Conservation (phyloP, 2,329 filamentous ascomycete genomes). For the Eutypella sp. region DNA sequence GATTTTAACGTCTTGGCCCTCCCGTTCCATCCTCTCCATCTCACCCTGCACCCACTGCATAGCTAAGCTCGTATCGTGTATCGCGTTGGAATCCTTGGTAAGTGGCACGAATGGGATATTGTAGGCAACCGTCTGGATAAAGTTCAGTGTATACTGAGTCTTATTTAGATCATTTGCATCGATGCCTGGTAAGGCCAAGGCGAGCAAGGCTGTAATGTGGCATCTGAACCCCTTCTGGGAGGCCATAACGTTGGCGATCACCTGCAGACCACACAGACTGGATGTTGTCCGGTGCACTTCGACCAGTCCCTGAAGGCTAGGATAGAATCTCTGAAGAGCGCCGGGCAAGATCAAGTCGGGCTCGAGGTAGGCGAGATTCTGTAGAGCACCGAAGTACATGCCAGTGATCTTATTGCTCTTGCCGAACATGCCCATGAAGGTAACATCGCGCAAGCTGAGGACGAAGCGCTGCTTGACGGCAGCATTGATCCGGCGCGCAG, state of each 20-base stretch:
- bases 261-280: slow-evolving; percentile 84
- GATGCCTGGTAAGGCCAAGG: slow-evolving; percentile 87
- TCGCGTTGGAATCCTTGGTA: slow-evolving; percentile 60
- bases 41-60: slow-evolving; percentile 92
- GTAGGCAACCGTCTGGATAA: slow-evolving; percentile 93
- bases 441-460: slow-evolving; percentile 80
- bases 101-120: slow-evolving; percentile 90
- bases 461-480: slow-evolving; percentile 88
- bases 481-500: slow-evolving; percentile 71
- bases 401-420: slow-evolving; percentile 91
- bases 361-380: slow-evolving; percentile 85
- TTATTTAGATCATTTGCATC: slow-evolving; percentile 98
- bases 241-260: slow-evolving; percentile 86
- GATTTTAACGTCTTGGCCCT: slow-evolving; percentile 78
- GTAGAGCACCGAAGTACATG: slow-evolving; percentile 85
- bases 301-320: slow-evolving; percentile 90
- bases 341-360: slow-evolving; percentile 89
- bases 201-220: slow-evolving; percentile 90
- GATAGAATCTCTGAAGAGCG: slow-evolving; percentile 92
- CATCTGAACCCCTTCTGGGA: slow-evolving; percentile 94
- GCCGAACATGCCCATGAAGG: slow-evolving; percentile 96
- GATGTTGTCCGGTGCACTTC: slow-evolving; percentile 96
- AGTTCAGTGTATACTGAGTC: slow-evolving; percentile 88
- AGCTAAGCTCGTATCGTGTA: slow-evolving; percentile 71
- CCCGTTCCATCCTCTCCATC: slow-evolving; percentile 87